Evolutionary conservation across 2,329 filamentous ascomycete genomes (phyloP), one percentile per base, ranked within the genome.

Genomic region (Fusarium coffeatum): DNA sequence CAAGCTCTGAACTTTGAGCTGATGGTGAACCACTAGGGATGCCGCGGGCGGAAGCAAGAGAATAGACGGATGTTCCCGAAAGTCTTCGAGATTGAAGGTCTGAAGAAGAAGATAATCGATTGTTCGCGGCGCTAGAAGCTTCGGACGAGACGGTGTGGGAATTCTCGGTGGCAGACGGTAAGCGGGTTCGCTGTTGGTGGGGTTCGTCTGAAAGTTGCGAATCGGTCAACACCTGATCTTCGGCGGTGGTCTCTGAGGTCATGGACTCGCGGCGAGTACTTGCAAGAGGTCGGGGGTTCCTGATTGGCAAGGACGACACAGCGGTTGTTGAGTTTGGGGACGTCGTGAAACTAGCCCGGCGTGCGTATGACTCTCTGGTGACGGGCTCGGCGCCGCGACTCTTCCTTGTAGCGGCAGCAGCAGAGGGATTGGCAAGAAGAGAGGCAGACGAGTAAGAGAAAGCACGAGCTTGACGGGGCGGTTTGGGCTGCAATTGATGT

Each of bases 11-110:
- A 22, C 85, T 85, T 76, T 84, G 84, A 22, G 81, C 81, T 54
- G 87, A 89, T 20, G 82, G 82, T 32, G 85, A 82, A 20, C 86
- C 85, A 67, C 85, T 76, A 18, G 77, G 63, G 28, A 84, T 81
- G 32, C 84, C 85, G 47, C 86, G 86, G 55, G 84, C 87, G 8
- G 90, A 92, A 46, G 88, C 87, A 25, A 92, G 80, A 32, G 91
- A 93, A 76, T 92, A 91, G 53, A 93, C 82, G 1, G 92, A 94
- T 10, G 90, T 92, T 64, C 91, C 86, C 25, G 92, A 94, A 76
- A 92, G 84, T 53, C 92, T 88, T 74, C 92, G 91, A 46, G 83
- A 83, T 41, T 90, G 83, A 23, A 78, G 74, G 22, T 87, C 85
- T 18, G 85, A 85, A 62, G 83, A 78, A 15, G 87, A 87, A 22